phyloP scores from a whole-genome alignment of 805 yeast species.

The Suhomyces sp. region DNA sequence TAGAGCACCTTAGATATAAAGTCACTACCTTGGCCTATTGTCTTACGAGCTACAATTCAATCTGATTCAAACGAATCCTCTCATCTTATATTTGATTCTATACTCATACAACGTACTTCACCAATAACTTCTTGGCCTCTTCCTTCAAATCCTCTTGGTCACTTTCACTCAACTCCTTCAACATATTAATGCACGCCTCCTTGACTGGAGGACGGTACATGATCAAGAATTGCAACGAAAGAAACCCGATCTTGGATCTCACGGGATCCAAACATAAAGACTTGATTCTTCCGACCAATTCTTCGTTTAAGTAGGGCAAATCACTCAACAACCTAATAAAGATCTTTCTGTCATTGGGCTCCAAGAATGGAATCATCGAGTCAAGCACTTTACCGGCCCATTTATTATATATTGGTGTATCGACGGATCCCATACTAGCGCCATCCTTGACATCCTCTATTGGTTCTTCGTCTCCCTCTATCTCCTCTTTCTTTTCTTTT shows the following conservation, averaged over 20 bases:
- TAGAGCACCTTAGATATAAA: too few relatives aligned
- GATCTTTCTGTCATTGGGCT: constrained; percentile 72
- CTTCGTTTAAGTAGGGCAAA: constrained; percentile 69
- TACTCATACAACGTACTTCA: constrained; percentile 37
- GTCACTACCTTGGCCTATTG: too few relatives aligned
- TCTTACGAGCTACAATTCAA: too few relatives aligned
- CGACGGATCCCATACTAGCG: constrained; percentile 15
- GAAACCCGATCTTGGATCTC: constrained; percentile 75
- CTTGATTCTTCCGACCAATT: constrained; percentile 61
- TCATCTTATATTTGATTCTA: too few relatives aligned
- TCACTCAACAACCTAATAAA: constrained; percentile 86
- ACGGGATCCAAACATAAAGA: constrained; percentile 85
- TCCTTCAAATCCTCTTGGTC: constrained; percentile 51
- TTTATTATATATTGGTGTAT: constrained; percentile 54
- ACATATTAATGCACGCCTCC: constrained; percentile 47
- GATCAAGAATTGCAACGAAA: constrained; percentile 75
- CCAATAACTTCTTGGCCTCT: constrained; percentile 46
- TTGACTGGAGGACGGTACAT: constrained; percentile 91
- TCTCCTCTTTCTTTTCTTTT: neutral
- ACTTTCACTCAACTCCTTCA: constrained; percentile 43
- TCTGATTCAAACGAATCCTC: too few relatives aligned
- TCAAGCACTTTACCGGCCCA: constrained; percentile 78
- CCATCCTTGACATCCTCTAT: too few relatives aligned
- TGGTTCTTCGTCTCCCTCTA: neutral
- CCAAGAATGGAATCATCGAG: constrained; percentile 79